Percentiles rank a stretch among this genome's conserved stretches.
Evolutionary conservation across 805 yeast species (phyloP).

Genomic region (Metschnikowia matae): DNA sequence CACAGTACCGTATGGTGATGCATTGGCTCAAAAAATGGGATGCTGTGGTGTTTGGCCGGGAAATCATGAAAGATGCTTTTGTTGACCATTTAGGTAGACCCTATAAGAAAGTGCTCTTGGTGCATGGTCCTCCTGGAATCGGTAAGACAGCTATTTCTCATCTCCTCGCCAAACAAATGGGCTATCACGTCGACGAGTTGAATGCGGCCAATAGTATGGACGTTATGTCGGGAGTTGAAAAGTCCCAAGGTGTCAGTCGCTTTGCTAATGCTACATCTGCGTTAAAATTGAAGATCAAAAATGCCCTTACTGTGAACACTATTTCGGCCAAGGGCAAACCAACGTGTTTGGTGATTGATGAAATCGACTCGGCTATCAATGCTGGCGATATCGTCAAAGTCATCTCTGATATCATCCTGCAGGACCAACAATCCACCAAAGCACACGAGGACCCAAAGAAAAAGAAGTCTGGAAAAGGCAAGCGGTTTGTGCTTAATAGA

Average conservation of each 20-base stretch:
- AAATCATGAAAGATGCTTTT: slow-evolving; percentile 6
- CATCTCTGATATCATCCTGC: slow-evolving; percentile 55
- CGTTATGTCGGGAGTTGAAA: slow-evolving; percentile 23
- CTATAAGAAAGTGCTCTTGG: slow-evolving; percentile 56
- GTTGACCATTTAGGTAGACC: slow-evolving; percentile 35
- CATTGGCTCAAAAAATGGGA: slow-evolving; percentile 42
- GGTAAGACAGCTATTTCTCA: slow-evolving; percentile 92
- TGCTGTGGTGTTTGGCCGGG: slow-evolving; percentile 28
- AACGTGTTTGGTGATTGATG: slow-evolving; percentile 81
- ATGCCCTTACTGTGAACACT: slow-evolving; percentile 56
- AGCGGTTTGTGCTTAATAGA: slow-evolving; percentile 50
- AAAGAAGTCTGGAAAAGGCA: slow-evolving; percentile 26
- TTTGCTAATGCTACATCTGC: slow-evolving; percentile 27
- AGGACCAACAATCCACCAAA: slow-evolving; percentile 38
- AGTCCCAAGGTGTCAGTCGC: slow-evolving; percentile 13
- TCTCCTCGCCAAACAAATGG: slow-evolving; percentile 74
- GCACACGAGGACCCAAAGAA: slow-evolving; percentile 13
- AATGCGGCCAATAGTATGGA: slow-evolving; percentile 62
- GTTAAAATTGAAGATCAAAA: slow-evolving; percentile 36
- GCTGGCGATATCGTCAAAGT: slow-evolving; percentile 35
- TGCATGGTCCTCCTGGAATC: slow-evolving; percentile 91
- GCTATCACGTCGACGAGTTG: slow-evolving; percentile 75
- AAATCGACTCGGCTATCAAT: slow-evolving; percentile 58
- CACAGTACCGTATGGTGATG: slow-evolving; percentile 33
- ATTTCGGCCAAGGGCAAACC: slow-evolving; percentile 69